Base-by-base conservation (phyloP, 2,329 filamentous ascomycete species). In the Trichoderma afroharzianum region DNA sequence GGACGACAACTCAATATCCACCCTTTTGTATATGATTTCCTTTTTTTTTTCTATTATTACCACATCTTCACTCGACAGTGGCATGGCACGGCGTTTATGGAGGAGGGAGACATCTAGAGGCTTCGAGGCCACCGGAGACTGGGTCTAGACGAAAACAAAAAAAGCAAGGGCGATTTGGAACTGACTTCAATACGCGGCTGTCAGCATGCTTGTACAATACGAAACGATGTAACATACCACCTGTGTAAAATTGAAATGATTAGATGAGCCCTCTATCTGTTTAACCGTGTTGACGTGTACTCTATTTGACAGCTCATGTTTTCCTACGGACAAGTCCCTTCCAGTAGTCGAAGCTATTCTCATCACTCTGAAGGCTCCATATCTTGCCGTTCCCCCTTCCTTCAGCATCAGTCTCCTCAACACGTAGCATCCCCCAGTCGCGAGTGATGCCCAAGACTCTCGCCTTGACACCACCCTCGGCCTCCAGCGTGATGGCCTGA, bases 331-430 rank as follows among this genome's bases (percentile, higher is more conserved):
- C 84, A 77, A 99, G 79, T 0, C 96, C 96, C 78, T 89, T 93
- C 83, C 97, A 97, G 80, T 97, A 99, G 82, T 99, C 96, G 84
- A 99, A 99, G 80, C 95, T 98, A 78, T 99, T 99, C 79, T 95
- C 94, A 81, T 99, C 96, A 80, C 94, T 98, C 84, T 98, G 95
- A 82, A 99, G 82, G 76, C 92, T 89, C 88, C 92, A 95, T 63
- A 92, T 85, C 81, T 88, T 92, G 0, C 95, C 95, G 0, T 93
- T 97, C 2, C 86, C 84, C 68, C 90, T 85, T 74, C 94, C 93
- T 72, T 92, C 88, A 80, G 85, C 88, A 3, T 90, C 91, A 68
- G 97, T 81, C 84, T 98, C 95, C 81, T 98, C 93, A 0, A 91
- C 96, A 74, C 91, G 86, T 74, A 99, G 79, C 80, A 98, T 84